A percentile compares a stretch with the other conserved stretches of the same genome.
Conservation (phyloP, 1,284 basidiomycete species). For the Cutaneotrichosporon sp. region DNA sequence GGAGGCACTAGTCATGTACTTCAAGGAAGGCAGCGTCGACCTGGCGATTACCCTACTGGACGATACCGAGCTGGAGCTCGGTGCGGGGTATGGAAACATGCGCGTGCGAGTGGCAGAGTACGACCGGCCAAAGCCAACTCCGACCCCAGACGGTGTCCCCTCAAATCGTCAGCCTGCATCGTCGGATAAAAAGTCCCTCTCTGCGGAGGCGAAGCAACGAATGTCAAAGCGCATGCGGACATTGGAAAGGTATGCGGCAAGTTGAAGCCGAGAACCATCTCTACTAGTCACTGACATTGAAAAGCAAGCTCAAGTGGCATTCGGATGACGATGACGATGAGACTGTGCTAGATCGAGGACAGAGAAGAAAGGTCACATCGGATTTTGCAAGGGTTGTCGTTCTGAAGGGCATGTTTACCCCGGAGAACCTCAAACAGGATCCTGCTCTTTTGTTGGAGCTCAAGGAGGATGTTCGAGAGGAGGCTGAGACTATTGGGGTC, state of each 20-base stretch:
- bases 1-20: conserved; percentile 92
- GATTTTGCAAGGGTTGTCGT: conserved; percentile 65
- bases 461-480: conserved; percentile 44
- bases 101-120: conserved; percentile 81
- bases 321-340: conserved; percentile 39
- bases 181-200: conserved; percentile 53
- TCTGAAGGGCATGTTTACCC: conserved; percentile 89
- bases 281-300: too few relatives aligned
- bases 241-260: conserved; percentile 68
- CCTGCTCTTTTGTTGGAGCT: conserved; percentile 65
- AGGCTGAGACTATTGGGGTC: conserved; percentile 83
- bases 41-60: conserved; percentile 83
- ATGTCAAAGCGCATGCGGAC: conserved; percentile 72
- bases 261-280: background rate
- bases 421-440: conserved; percentile 81
- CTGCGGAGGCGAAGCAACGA: conserved; percentile 72
- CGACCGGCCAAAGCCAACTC: conserved; percentile 53
- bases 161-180: conserved; percentile 61
- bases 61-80: conserved; percentile 85
- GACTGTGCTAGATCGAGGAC: background rate
- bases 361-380: too few relatives aligned
- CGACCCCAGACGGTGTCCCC: conserved; percentile 57
- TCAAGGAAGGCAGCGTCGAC: conserved; percentile 90
- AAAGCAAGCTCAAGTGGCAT: conserved; percentile 45
- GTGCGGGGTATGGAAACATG: conserved; percentile 64